These are phyloP conservation scores for Amoebophrya sp. DNA, from an alignment of 169 alveolate genomes.

Conservation along the genomic window DNA sequence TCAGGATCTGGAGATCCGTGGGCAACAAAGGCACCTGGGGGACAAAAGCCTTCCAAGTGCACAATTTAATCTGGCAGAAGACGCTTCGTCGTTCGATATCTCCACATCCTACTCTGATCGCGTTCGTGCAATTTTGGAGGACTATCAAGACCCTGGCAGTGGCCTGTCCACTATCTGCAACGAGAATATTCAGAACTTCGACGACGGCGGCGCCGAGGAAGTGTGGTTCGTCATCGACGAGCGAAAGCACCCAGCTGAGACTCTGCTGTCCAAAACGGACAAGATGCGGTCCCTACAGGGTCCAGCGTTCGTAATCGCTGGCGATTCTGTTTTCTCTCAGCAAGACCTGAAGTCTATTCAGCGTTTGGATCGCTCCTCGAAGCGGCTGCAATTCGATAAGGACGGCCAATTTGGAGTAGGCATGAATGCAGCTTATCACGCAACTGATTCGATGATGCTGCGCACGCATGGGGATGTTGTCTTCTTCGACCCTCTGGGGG, in stretches of 20 bases:
- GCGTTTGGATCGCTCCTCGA: background rate
- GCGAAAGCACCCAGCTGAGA: background rate
- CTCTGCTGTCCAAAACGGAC: background rate
- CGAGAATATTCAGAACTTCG: background rate
- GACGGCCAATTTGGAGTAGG: conserved; percentile 20
- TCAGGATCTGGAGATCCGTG: too few relatives aligned
- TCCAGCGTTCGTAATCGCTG: background rate
- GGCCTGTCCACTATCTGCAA: background rate
- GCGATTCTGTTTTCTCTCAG: background rate
- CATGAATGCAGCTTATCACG: background rate
- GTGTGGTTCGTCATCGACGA: background rate
- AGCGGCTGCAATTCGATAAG: background rate
- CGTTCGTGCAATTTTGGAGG: background rate
- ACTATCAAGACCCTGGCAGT: background rate
- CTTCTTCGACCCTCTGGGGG: background rate
- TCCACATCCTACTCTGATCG: background rate
- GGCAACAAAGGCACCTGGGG: too few relatives aligned
- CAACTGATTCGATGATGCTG: background rate
- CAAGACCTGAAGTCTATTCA: background rate
- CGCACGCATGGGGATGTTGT: too few relatives aligned
- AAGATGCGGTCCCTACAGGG: background rate
- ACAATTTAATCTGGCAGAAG: too few relatives aligned
- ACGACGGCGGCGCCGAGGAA: conserved; percentile 2
- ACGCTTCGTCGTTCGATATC: background rate
- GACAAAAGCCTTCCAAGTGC: too few relatives aligned